Percentiles rank a stretch among this genome's conserved stretches.
These are phyloP conservation scores for Chaetomiaceae sp. DNA, from an alignment of 2,329 filamentous ascomycete genomes.

Conservation along the genomic window DNA sequence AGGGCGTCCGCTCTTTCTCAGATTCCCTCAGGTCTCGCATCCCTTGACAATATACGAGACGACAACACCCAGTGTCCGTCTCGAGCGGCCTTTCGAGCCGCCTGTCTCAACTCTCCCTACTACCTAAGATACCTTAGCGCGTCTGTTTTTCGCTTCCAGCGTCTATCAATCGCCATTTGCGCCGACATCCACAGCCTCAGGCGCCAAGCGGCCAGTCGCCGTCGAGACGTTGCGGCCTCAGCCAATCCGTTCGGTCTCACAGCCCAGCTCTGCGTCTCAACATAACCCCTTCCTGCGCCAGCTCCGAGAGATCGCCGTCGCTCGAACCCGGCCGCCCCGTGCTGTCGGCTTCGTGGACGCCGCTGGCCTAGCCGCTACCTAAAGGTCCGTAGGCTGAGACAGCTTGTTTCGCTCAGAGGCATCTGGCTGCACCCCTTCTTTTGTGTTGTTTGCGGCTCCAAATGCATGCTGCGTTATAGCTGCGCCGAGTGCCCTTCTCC, in stretches of 20 bases:
- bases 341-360: constrained; percentile 9
- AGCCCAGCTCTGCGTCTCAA: constrained; percentile 19
- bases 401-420: constrained; percentile 17
- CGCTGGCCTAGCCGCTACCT: constrained; percentile 1
- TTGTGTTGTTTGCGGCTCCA: neutral
- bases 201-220: constrained; percentile 11
- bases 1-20: too few relatives aligned
- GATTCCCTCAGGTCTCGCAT: too few relatives aligned
- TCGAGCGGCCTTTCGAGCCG: neutral
- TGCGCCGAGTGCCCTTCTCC: neutral
- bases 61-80: neutral
- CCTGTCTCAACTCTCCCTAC: neutral
- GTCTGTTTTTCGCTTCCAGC: constrained; percentile 1
- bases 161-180: neutral
- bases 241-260: constrained; percentile 26
- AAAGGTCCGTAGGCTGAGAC: constrained; percentile 19
- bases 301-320: constrained; percentile 12
- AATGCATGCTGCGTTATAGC: neutral
- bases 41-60: neutral
- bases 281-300: constrained; percentile 20
- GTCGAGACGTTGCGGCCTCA: constrained; percentile 14
- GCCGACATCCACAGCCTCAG: neutral
- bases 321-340: constrained; percentile 10
- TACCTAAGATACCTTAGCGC: too few relatives aligned
- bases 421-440: constrained; percentile 2